These are phyloP conservation scores for Pythium vanterpoolii DNA, from an alignment of 352 stramenopile species.

Conservation along the genomic window DNA sequence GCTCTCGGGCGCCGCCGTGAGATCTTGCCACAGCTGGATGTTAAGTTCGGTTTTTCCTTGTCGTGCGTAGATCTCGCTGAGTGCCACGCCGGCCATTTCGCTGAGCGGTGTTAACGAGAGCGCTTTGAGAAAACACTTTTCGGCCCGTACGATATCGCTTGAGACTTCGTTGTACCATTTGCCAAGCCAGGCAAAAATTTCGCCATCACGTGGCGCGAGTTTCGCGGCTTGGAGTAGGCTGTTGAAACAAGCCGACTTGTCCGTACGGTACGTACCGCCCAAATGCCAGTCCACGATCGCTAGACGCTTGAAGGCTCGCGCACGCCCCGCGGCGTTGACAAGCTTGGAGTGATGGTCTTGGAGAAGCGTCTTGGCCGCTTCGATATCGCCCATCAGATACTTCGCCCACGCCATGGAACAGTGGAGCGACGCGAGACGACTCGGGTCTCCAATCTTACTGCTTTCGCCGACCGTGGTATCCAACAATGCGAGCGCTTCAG, in stretches of 20 bases:
- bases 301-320: conserved; percentile 57
- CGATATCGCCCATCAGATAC: conserved; percentile 28
- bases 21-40: conserved; percentile 66
- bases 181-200: conserved; percentile 71
- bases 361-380: conserved; percentile 36
- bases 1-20: conserved; percentile 49
- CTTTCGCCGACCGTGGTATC: conserved; percentile 15
- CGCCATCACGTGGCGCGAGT: conserved; percentile 54
- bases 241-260: conserved; percentile 64
- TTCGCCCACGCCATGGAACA: conserved; percentile 47
- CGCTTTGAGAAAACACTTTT: conserved; percentile 86
- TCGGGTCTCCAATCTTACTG: conserved; percentile 3
- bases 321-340: conserved; percentile 20
- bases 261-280: conserved; percentile 36
- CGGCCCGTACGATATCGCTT: conserved; percentile 58
- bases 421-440: conserved; percentile 21
- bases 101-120: conserved; percentile 52
- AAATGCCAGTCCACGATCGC: conserved; percentile 78
- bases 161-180: conserved; percentile 71
- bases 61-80: conserved; percentile 70
- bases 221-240: conserved; percentile 72
- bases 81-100: conserved; percentile 49
- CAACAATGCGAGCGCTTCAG: conserved; percentile 34
- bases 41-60: conserved; percentile 63
- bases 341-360: conserved; percentile 36